Conservation (phyloP, 352 stramenopile species). For the Pythium dissimile region DNA sequence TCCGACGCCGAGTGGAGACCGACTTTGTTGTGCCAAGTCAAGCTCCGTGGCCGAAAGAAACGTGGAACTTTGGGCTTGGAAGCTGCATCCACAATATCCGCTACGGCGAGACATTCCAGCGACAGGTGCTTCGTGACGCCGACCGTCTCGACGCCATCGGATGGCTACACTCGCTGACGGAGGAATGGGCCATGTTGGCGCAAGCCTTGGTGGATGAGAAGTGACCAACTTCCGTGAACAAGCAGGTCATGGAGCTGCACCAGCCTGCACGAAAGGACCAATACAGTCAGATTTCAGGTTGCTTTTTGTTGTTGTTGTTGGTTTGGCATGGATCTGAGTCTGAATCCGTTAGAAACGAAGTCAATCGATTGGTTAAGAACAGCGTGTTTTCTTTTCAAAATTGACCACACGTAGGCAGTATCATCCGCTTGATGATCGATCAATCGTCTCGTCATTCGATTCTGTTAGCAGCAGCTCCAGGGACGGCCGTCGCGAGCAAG, state of each 20-base stretch:
- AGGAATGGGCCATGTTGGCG: too few relatives aligned
- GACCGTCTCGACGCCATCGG: conserved; percentile 37
- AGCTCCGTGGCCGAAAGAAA: conserved; percentile 32
- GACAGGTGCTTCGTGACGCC: conserved; percentile 44
- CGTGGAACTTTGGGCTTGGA: conserved; percentile 32
- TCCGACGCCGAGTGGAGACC: neutral
- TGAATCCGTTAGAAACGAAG: neutral
- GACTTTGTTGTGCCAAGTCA: conserved; percentile 42
- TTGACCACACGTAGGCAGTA: neutral
- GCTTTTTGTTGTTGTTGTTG: too few relatives aligned
- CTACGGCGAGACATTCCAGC: conserved; percentile 21
- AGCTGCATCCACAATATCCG: conserved; percentile 17
- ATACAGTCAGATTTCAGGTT: too few relatives aligned
- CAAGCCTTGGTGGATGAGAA: too few relatives aligned
- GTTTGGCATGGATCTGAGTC: too few relatives aligned
- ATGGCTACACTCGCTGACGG: conserved; percentile 1
- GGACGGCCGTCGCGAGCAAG: neutral
- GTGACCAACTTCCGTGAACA: too few relatives aligned
- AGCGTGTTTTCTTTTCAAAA: neutral
- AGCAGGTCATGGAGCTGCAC: too few relatives aligned
- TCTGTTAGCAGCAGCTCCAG: neutral
- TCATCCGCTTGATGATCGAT: neutral
- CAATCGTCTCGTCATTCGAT: conserved; percentile 4
- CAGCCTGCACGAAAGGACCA: too few relatives aligned
- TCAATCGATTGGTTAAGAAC: neutral